Conservation (phyloP, 176 grass and related monocot species). For the Oryza meridionalis region DNA sequence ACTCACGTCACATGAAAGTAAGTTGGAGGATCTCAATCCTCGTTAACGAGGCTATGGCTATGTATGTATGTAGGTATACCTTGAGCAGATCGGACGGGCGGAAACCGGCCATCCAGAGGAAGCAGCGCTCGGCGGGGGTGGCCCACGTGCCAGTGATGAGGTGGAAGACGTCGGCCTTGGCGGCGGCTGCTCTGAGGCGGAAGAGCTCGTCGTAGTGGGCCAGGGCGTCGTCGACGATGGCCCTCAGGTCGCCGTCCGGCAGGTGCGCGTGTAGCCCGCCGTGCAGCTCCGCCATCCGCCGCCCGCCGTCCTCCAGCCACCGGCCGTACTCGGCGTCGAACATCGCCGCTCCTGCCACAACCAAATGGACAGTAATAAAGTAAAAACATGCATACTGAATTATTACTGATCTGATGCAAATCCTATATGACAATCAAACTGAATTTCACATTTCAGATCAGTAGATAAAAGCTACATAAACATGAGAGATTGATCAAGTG, state of each 20-base stretch:
- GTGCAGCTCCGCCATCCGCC: slow-evolving; percentile 60
- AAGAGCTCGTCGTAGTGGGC: slow-evolving; percentile 76
- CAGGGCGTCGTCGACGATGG: slow-evolving; percentile 61
- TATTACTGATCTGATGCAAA: no score
- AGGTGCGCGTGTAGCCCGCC: slow-evolving; percentile 55
- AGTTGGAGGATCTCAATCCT: no score
- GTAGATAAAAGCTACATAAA: not conserved
- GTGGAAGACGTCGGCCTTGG: slow-evolving; percentile 77
- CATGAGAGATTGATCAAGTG: not conserved
- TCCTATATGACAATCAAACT: not conserved
- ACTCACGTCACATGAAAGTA: no score
- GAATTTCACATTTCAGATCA: not conserved
- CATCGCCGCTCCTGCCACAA: slow-evolving; percentile 42
- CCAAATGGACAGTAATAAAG: no score
- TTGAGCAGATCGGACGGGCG: slow-evolving; percentile 84
- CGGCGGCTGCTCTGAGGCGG: slow-evolving; percentile 50
- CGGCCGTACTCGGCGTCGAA: slow-evolving; percentile 71
- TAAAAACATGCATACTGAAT: no score
- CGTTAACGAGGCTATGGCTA: no score
- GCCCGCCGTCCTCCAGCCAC: slow-evolving; percentile 68
- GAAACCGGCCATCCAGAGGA: slow-evolving; percentile 93
- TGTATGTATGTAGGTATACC: slow-evolving; percentile 20
- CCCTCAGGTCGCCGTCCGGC: slow-evolving; percentile 66
- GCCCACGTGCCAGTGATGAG: slow-evolving; percentile 82
- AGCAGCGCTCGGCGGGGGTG: slow-evolving; percentile 68